Conservation (phyloP, 1,284 basidiomycete species). For the Singerocomus inundabilis region DNA sequence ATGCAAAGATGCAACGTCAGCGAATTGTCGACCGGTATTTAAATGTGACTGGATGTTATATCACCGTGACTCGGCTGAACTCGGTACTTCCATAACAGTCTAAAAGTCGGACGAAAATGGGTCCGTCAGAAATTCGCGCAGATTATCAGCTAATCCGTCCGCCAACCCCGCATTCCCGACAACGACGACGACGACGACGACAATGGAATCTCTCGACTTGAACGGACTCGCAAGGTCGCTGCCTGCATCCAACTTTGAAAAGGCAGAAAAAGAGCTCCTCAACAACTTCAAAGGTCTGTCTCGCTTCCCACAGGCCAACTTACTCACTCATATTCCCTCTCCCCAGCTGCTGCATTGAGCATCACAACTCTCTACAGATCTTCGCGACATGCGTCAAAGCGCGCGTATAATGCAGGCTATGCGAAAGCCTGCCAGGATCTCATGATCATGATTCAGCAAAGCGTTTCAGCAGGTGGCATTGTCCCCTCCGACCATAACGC, state of each 20-base stretch:
- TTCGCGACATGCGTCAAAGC: constrained; percentile 68
- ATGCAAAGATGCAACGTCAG: constrained; percentile 3
- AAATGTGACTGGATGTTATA: too few species aligned
- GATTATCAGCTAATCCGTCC: constrained; percentile 6
- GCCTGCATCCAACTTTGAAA: constrained; percentile 57
- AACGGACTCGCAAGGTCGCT: constrained; percentile 73
- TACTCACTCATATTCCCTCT: constrained; percentile 19
- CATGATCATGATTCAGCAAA: constrained; percentile 75
- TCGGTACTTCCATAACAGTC: neutral
- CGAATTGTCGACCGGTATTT: too few species aligned
- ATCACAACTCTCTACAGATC: constrained; percentile 81
- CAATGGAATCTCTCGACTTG: constrained; percentile 70
- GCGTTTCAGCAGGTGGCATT: constrained; percentile 58
- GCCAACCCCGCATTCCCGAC: constrained; percentile 1
- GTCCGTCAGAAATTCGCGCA: constrained; percentile 1
- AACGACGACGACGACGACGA: constrained; percentile 14
- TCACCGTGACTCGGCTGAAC: too few species aligned
- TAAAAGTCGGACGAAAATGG: neutral
- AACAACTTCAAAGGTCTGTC: constrained; percentile 73
- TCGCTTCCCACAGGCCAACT: neutral
- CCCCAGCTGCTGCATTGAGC: constrained; percentile 69
- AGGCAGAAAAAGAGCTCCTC: constrained; percentile 73
- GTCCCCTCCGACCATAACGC: constrained; percentile 36
- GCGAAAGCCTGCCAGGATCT: constrained; percentile 74
- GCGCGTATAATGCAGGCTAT: constrained; percentile 75